Percentiles rank a stretch among this genome's conserved stretches.
phyloP scores from a whole-genome alignment of 2,329 filamentous ascomycete genomes.

The Fusarium buxicola region DNA sequence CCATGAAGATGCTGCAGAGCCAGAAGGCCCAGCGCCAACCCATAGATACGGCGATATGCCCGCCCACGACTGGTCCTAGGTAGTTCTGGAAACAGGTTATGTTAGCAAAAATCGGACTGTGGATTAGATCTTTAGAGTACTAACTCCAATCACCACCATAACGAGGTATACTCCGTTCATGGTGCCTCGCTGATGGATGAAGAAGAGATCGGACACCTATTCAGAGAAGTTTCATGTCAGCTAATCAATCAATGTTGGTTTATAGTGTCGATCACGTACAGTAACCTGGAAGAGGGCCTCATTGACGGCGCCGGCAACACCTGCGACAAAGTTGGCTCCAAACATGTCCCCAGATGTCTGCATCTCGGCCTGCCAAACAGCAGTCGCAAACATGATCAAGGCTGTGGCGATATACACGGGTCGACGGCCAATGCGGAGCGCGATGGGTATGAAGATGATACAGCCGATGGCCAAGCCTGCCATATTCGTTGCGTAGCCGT shows the following conservation, averaged over 20 bases:
- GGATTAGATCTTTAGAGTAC: accelerated
- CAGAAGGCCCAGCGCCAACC: constrained; percentile 56
- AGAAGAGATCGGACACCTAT: constrained; percentile 46
- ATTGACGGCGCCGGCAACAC: constrained; percentile 52
- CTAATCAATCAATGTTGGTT: too few species aligned
- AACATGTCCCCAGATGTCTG: constrained; percentile 37
- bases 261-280: background rate
- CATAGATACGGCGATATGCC: constrained; percentile 20
- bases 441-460: constrained; percentile 50
- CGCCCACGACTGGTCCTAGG: constrained; percentile 30
- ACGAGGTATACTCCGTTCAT: constrained; percentile 44
- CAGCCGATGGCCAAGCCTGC: constrained; percentile 48
- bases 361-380: constrained; percentile 44
- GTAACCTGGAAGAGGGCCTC: constrained; percentile 54
- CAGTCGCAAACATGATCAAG: constrained; percentile 33
- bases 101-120: accelerated
- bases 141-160: constrained; percentile 34
- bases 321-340: constrained; percentile 43
- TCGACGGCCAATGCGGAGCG: constrained; percentile 48
- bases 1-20: constrained; percentile 42
- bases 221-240: accelerated
- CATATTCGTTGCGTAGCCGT: constrained; percentile 44
- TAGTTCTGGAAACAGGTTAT: constrained; percentile 15
- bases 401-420: constrained; percentile 45
- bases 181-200: constrained; percentile 47